Conservation (phyloP, 148 eudicot genomes). For the Fagopyrum esculentum region DNA sequence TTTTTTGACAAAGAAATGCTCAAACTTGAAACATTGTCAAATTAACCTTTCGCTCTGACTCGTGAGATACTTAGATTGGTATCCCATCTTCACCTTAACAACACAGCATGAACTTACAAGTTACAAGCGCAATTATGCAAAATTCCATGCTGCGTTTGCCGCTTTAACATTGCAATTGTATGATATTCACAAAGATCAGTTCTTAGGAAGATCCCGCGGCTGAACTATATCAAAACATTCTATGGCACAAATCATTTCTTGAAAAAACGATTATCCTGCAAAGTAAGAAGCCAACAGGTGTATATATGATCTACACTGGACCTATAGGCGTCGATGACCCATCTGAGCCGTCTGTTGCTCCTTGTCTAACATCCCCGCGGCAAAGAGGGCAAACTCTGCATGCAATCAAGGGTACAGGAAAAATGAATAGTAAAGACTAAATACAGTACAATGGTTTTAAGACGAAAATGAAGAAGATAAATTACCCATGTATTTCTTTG, state of each 20-base stretch:
- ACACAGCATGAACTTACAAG: neutral
- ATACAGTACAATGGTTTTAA: neutral
- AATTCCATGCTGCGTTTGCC: neutral
- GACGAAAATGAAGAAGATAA: neutral
- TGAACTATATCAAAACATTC: neutral
- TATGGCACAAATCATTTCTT: neutral
- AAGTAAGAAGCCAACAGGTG: neutral
- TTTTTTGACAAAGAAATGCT: neutral
- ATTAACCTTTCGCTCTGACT: neutral
- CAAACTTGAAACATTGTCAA: neutral
- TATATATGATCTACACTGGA: neutral
- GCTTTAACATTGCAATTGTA: neutral
- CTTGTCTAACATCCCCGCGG: constrained; percentile 55
- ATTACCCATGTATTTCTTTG: constrained; percentile 81
- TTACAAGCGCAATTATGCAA: neutral
- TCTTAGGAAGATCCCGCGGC: neutral
- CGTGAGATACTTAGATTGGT: neutral
- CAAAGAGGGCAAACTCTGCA: constrained; percentile 83
- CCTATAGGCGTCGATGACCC: neutral
- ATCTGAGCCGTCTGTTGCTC: constrained; percentile 16
- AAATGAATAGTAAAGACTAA: neutral
- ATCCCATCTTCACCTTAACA: neutral
- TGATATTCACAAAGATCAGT: neutral
- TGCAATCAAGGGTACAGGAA: neutral
- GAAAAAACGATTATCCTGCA: neutral